Evolutionary conservation across 495 filamentous ascomycete genomes (phyloP).

Genomic region (Pyrenula massariospora): DNA sequence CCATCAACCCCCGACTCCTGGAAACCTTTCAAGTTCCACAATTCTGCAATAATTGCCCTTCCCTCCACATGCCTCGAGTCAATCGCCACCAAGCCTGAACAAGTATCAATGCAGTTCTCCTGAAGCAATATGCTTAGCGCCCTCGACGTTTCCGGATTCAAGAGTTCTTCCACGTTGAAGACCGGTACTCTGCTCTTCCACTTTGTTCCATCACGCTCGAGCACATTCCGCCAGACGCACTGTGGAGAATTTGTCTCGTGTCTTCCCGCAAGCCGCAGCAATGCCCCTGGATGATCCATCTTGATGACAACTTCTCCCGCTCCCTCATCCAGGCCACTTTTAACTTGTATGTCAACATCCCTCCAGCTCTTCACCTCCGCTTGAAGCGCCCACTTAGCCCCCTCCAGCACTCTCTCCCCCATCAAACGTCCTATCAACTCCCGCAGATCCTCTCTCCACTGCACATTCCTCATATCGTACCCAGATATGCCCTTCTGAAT

Average conservation of each 20-base stretch:
- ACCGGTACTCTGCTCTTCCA: not conserved
- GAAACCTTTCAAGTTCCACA: not conserved
- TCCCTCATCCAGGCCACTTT: not conserved
- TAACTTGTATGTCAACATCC: not conserved
- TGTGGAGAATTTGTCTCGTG: no score
- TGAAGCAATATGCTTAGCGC: not conserved
- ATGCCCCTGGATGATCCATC: not conserved
- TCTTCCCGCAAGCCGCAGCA: not conserved
- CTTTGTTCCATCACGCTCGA: not conserved
- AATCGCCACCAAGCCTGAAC: not conserved
- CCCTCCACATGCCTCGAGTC: not conserved
- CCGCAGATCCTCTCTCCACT: conserved; percentile 64
- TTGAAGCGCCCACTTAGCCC: conserved; percentile 16
- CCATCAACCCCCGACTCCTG: no score
- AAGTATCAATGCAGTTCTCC: not conserved
- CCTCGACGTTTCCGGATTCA: not conserved
- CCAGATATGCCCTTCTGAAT: not conserved
- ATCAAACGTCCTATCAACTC: conserved; percentile 41
- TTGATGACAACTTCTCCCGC: not conserved
- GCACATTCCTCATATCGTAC: conserved; percentile 16
- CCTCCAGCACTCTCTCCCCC: conserved; percentile 32
- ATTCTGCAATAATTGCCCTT: not conserved
- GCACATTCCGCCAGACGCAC: no score
- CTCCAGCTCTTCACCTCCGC: not conserved
- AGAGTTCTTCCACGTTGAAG: not conserved